These are phyloP conservation scores for Hibiscus tridactylites DNA, from an alignment of 345 rosid species.

Conservation along the genomic window DNA sequence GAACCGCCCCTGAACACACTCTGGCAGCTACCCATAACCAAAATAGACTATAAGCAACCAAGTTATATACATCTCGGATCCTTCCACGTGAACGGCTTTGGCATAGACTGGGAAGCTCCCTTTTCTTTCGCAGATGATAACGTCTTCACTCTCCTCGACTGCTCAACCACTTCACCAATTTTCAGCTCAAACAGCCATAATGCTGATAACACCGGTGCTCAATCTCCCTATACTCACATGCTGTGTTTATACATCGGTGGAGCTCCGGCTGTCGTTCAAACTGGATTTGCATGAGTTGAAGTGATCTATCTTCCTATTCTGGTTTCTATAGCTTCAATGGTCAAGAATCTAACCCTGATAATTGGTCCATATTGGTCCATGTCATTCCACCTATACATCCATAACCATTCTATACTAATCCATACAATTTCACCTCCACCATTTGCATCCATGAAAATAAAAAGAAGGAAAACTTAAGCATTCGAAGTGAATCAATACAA, in stretches of 20 bases:
- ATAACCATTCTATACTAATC: too few relatives aligned
- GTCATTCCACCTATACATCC: too few relatives aligned
- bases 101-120: constrained; percentile 84
- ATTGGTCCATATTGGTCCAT: too few relatives aligned
- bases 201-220: constrained; percentile 23
- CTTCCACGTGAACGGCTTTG: constrained; percentile 74
- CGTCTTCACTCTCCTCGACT: constrained; percentile 75
- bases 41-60: constrained; percentile 57
- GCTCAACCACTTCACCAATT: constrained; percentile 52
- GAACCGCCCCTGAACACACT: constrained; percentile 35
- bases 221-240: constrained; percentile 74
- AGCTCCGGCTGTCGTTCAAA: constrained; percentile 76
- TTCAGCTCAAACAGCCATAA: constrained; percentile 20
- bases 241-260: constrained; percentile 73
- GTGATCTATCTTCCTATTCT: constrained; percentile 56
- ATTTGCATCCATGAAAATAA: too few relatives aligned
- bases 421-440: too few relatives aligned
- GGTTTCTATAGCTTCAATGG: constrained; percentile 69
- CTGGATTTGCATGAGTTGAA: constrained; percentile 57
- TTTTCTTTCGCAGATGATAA: constrained; percentile 65
- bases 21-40: constrained; percentile 61
- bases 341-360: constrained; percentile 54
- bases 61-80: constrained; percentile 50
- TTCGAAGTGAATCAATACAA: too few relatives aligned
- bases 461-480: too few relatives aligned